Percentiles rank a stretch among this genome's conserved stretches.
Conservation (phyloP, 1,139 yeast genomes). For the Taphrina confusa region DNA sequence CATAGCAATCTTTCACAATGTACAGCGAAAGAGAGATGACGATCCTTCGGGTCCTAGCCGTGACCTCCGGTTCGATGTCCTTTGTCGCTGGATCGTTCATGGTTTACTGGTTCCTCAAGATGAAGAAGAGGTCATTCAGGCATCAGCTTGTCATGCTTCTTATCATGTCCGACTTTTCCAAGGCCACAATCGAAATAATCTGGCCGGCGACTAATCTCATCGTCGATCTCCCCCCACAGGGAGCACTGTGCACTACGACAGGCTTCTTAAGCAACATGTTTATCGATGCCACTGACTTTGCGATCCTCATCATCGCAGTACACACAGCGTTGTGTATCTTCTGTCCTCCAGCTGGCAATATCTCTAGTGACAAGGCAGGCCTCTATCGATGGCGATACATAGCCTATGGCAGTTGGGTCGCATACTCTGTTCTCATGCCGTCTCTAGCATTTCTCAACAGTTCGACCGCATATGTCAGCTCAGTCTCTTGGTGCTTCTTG, state of each 20-base stretch:
- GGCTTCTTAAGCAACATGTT: slow-evolving; percentile 84
- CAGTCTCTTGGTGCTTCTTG: slow-evolving; percentile 57
- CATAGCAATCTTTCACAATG: too few species aligned
- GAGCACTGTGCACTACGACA: slow-evolving; percentile 64
- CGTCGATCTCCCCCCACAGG: slow-evolving; percentile 54
- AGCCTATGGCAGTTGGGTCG: slow-evolving; percentile 61
- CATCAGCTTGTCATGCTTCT: slow-evolving; percentile 51
- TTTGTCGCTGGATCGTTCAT: slow-evolving; percentile 11
- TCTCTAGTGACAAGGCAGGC: slow-evolving; percentile 56
- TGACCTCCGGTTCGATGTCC: slow-evolving; percentile 1
- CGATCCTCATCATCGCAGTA: slow-evolving; percentile 77
- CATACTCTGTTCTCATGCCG: slow-evolving; percentile 70
- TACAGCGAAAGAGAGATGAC: not conserved
- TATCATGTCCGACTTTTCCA: slow-evolving; percentile 69
- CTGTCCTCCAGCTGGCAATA: slow-evolving; percentile 52
- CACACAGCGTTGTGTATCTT: slow-evolving; percentile 79
- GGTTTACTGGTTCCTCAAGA: slow-evolving; percentile 21
- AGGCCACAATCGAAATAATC: slow-evolving; percentile 67
- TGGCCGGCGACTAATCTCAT: slow-evolving; percentile 67
- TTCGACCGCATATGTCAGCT: slow-evolving; percentile 42
- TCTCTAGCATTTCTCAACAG: slow-evolving; percentile 60
- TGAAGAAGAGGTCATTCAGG: slow-evolving; percentile 20
- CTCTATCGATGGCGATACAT: slow-evolving; percentile 60
- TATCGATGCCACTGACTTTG: slow-evolving; percentile 85
- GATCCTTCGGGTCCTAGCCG: not conserved